Base-by-base conservation (phyloP, 768 basidiomycete genomes). In the Leucocoprinus birnbaumii region DNA sequence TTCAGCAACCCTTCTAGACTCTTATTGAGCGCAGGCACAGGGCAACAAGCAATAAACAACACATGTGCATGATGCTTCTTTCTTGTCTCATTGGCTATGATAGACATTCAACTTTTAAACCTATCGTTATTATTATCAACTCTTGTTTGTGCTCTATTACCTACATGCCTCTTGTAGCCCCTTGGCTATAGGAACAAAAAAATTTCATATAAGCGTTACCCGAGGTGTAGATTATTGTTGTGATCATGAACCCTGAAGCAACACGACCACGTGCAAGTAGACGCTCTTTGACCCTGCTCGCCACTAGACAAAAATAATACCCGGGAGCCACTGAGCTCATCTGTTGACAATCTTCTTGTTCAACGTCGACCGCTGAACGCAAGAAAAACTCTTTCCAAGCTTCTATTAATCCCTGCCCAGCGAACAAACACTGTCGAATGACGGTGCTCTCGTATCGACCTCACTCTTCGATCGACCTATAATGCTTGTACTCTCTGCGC, bases 401-500 rank as follows among this genome's bases (percentile, higher is more conserved):
- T 5, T 31, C 31, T 31, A 31, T 31, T 31, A 31, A 31, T 31
- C 31, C 6, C 31, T 31, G 11, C 31, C 31, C 11, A 11, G 11
- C 31, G 31, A 31, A 31, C 31, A 11, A 31, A 44, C 41, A 6
- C 19, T 27, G 22, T 53, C 42, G 18, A 31, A 31, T 31, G 31
- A 31, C 31, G 31, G 42, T 53, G 42, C 21, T 35, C 31, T 38
- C 37, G 27, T 35, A 24, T 21, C 48, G 18, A 22, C 22, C 48
- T n/a, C 18, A n/a, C 31, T 31, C 31, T 11, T 22, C 47, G 40
- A 35, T 42, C 43, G 35, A 48, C 27, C 8, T 27, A 57, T 40
- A 22, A 91, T 91, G 89, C 78, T 91, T 43, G 80, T 85, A 61
- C 78, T 91, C 34, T 79, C 85, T 31, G 78, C 80, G 35, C 73